A percentile compares a stretch with the other conserved stretches of the same genome.
Evolutionary conservation across 352 stramenopile genomes (phyloP).

Genomic region (Phytophthora capsici): DNA sequence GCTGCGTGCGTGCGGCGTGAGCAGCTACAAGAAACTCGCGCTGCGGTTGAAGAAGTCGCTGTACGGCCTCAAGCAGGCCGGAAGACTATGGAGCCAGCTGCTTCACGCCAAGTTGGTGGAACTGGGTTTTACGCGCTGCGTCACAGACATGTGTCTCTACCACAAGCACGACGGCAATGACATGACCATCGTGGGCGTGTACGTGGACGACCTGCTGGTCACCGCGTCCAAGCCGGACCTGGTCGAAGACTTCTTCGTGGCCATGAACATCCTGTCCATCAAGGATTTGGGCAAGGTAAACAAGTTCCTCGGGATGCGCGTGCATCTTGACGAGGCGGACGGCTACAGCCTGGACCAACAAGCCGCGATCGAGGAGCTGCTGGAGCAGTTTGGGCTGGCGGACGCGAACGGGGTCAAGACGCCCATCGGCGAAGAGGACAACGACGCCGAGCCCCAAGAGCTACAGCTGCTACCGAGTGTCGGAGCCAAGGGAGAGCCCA

Average conservation of each 20-base stretch:
- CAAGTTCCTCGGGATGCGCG: slow-evolving; percentile 3
- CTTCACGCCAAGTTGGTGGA: neutral
- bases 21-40: neutral
- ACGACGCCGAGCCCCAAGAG: neutral
- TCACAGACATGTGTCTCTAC: slow-evolving; percentile 5
- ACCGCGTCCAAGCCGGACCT: neutral
- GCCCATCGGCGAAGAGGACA: neutral
- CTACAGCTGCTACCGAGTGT: neutral
- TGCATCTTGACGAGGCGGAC: slow-evolving; percentile 1
- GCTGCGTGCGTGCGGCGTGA: neutral
- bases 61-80: slow-evolving; percentile 3
- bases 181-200: neutral
- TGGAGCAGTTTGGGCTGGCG: neutral
- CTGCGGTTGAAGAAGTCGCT: neutral
- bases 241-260: slow-evolving; percentile 5
- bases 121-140: slow-evolving; percentile 1
- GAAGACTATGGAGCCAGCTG: neutral
- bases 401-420: neutral
- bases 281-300: neutral
- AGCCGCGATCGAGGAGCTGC: neutral
- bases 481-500: neutral
- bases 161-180: neutral
- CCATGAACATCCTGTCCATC: neutral
- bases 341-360: slow-evolving; percentile 4
- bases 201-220: slow-evolving; percentile 9